These are phyloP conservation scores for Globisporangium perplexum DNA, from an alignment of 352 stramenopile species.

Conservation along the genomic window DNA sequence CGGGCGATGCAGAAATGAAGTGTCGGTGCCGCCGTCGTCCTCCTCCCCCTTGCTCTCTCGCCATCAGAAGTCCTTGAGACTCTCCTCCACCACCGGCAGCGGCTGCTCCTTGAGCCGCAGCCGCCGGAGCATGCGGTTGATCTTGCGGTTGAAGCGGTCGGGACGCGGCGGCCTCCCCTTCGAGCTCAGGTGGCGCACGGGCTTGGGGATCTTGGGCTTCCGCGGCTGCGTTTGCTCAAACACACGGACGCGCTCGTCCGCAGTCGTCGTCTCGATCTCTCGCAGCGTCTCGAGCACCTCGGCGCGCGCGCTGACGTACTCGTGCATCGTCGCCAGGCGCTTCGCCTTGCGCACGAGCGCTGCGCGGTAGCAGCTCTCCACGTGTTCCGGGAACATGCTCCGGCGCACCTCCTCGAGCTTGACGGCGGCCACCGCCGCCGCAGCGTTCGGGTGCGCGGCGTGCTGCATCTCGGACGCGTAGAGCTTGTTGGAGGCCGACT, in stretches of 20 bases:
- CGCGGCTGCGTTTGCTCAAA: constrained; percentile 26
- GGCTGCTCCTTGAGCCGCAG: constrained; percentile 65
- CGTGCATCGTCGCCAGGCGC: constrained; percentile 31
- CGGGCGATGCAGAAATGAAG: constrained; percentile 19
- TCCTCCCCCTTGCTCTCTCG: background rate
- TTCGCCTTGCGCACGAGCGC: constrained; percentile 57
- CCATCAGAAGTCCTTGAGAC: constrained; percentile 49
- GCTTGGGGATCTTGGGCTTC: constrained; percentile 74
- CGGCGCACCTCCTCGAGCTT: constrained; percentile 54
- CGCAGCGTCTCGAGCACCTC: constrained; percentile 49
- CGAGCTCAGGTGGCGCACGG: constrained; percentile 21
- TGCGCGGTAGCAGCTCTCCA: constrained; percentile 47
- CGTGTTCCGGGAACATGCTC: constrained; percentile 38
- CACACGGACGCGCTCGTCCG: constrained; percentile 15
- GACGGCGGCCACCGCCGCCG: constrained; percentile 11
- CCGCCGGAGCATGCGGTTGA: constrained; percentile 73
- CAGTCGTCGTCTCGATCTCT: constrained; percentile 13
- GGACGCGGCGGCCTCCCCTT: constrained; percentile 42
- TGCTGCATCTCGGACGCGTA: constrained; percentile 26
- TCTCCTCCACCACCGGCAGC: constrained; percentile 69
- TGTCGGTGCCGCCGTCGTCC: background rate
- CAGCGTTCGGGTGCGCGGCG: constrained; percentile 13
- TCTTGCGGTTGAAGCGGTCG: constrained; percentile 73
- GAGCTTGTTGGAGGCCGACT: constrained; percentile 30
- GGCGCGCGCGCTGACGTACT: constrained; percentile 47